These are phyloP conservation scores for Moesziomyces sp. DNA, from an alignment of 1,284 basidiomycete species.

Conservation along the genomic window DNA sequence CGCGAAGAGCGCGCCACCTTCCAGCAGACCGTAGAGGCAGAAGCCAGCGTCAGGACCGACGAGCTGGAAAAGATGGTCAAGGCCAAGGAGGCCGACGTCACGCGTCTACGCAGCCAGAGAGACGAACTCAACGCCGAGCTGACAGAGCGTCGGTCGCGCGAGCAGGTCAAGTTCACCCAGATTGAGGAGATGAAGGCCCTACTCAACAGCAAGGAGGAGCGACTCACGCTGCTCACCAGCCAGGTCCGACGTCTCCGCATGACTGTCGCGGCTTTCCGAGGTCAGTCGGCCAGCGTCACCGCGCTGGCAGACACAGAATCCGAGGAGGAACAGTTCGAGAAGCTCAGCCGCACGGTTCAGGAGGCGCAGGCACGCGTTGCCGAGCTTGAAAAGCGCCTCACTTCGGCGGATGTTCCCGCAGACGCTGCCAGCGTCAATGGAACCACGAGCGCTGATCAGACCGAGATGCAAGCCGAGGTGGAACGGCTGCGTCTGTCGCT, in stretches of 20 bases:
- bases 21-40: constrained; percentile 44
- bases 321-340: constrained; percentile 41
- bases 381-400: constrained; percentile 39
- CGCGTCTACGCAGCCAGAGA: constrained; percentile 36
- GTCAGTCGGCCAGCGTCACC: constrained; percentile 78
- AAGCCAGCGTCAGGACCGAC: constrained; percentile 69
- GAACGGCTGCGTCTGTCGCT: constrained; percentile 70
- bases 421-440: constrained; percentile 20
- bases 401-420: background rate
- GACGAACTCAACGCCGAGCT: constrained; percentile 56
- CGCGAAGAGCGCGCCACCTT: constrained; percentile 52
- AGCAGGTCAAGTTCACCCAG: constrained; percentile 60
- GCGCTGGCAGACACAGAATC: constrained; percentile 74
- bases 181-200: constrained; percentile 64
- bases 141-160: constrained; percentile 59
- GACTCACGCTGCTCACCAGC: constrained; percentile 78
- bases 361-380: constrained; percentile 34
- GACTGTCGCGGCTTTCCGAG: constrained; percentile 78
- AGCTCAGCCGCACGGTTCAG: constrained; percentile 27
- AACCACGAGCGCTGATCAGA: constrained; percentile 9
- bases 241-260: constrained; percentile 82
- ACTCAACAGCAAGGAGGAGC: constrained; percentile 73
- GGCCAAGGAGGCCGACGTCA: constrained; percentile 74
- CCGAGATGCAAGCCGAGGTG: constrained; percentile 71
- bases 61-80: constrained; percentile 80